Conservation (phyloP, 495 filamentous ascomycete species). For the Penicillium coprophilum region DNA sequence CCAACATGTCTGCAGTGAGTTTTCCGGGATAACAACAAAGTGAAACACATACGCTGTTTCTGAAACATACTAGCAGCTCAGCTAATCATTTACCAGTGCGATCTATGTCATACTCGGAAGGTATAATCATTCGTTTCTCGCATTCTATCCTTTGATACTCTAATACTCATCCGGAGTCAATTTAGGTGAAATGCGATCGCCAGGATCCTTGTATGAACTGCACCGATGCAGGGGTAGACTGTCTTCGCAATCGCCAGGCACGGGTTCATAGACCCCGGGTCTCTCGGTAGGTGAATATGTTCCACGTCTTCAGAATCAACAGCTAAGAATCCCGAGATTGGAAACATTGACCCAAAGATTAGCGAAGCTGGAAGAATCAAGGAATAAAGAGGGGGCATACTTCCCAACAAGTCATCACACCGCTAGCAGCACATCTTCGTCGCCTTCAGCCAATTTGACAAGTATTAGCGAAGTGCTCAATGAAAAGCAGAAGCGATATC, state of each 20-base stretch:
- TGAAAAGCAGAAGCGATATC: conserved; percentile 16
- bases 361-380: conserved; percentile 25
- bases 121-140: conserved; percentile 6
- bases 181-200: conserved; percentile 35
- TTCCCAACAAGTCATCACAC: conserved; percentile 14
- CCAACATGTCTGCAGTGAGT: conserved; percentile 25
- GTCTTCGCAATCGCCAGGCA: conserved; percentile 26
- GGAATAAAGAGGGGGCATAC: background rate
- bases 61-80: background rate
- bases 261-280: conserved; percentile 28
- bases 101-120: conserved; percentile 33
- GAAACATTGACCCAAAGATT: conserved; percentile 26
- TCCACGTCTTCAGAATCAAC: background rate
- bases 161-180: background rate
- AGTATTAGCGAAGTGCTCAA: background rate
- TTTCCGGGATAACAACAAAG: background rate
- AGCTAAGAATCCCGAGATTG: conserved; percentile 15
- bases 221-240: conserved; percentile 24
- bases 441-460: conserved; percentile 7
- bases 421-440: conserved; percentile 5
- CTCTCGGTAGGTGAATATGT: conserved; percentile 15
- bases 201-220: conserved; percentile 32
- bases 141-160: background rate
- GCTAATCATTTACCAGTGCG: conserved; percentile 23
- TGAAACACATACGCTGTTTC: background rate